Evolutionary conservation across 1,284 basidiomycete species (phyloP).

Genomic region (Trichosporon sp.): DNA sequence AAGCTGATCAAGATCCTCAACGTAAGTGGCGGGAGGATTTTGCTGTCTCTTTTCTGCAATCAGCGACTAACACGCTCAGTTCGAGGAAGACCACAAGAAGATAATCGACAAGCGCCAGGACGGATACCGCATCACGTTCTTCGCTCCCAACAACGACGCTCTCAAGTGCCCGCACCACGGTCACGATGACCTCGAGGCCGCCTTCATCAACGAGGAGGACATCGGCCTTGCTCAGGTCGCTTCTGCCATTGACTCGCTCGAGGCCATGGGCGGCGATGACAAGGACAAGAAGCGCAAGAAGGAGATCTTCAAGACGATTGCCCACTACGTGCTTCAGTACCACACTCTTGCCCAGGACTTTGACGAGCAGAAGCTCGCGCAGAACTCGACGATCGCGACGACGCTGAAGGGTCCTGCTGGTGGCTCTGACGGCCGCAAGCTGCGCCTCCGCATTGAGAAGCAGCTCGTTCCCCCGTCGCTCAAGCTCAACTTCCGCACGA

Average conservation of each 20-base stretch:
- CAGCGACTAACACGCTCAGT: no score
- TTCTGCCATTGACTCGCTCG: slow-evolving; percentile 28
- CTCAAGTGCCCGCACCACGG: slow-evolving; percentile 40
- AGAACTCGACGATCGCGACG: slow-evolving; percentile 60
- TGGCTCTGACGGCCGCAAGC: slow-evolving; percentile 54
- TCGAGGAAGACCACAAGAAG: slow-evolving; percentile 37
- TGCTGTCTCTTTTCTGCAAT: not conserved
- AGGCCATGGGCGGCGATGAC: slow-evolving; percentile 47
- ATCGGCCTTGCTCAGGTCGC: slow-evolving; percentile 26
- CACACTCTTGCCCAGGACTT: slow-evolving; percentile 57
- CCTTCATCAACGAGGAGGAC: not conserved
- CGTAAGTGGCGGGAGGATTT: slow-evolving; percentile 27
- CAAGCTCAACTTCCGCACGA: slow-evolving; percentile 57
- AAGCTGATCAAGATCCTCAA: slow-evolving; percentile 47
- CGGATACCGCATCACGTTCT: slow-evolving; percentile 46
- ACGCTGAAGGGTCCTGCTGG: slow-evolving; percentile 55
- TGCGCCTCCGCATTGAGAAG: slow-evolving; percentile 57
- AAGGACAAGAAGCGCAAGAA: slow-evolving; percentile 55
- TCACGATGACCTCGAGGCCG: slow-evolving; percentile 21
- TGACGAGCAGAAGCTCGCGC: slow-evolving; percentile 50
- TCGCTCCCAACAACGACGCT: slow-evolving; percentile 47
- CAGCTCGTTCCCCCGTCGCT: slow-evolving; percentile 47
- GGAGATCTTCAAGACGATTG: slow-evolving; percentile 50
- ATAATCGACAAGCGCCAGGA: slow-evolving; percentile 38
- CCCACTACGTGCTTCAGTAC: slow-evolving; percentile 58